Evolutionary conservation across 371 early-diverging fungal genomes (phyloP).

Genomic region (Actinomortierella wolfii): DNA sequence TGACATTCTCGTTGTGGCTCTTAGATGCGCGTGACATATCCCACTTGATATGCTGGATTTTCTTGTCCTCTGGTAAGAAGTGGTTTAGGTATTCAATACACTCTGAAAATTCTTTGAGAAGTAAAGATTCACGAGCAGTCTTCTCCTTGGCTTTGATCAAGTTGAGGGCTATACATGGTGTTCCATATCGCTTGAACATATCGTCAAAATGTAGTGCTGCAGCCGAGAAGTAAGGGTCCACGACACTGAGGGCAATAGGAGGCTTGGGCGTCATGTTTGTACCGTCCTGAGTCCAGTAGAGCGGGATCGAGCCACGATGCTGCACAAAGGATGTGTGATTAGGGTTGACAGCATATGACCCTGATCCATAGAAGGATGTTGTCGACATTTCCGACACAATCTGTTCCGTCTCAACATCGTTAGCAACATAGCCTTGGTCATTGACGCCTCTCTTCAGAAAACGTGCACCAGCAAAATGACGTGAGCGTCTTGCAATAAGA

Average conservation of each 20-base stretch:
- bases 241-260: constrained; percentile 85
- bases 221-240: constrained; percentile 92
- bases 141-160: constrained; percentile 95
- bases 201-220: constrained; percentile 94
- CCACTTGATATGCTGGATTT: constrained; percentile 91
- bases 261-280: constrained; percentile 95
- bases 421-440: constrained; percentile 93
- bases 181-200: constrained; percentile 86
- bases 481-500: constrained; percentile 93
- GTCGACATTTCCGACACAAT: constrained; percentile 91
- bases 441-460: constrained; percentile 97
- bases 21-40: constrained; percentile 98
- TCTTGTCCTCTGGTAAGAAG: constrained; percentile 79
- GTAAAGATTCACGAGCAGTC: constrained; percentile 81
- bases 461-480: constrained; percentile 96
- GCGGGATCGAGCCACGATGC: constrained; percentile 95
- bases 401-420: constrained; percentile 99
- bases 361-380: constrained; percentile 65
- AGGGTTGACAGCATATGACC: constrained; percentile 59
- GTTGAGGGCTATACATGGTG: constrained; percentile 89
- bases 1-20: constrained; percentile 89
- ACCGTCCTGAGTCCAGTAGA: constrained; percentile 94
- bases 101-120: constrained; percentile 85
- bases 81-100: constrained; percentile 88
- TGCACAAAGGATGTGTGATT: constrained; percentile 92